Evolutionary conservation across 306 rosid genomes (phyloP), one percentile per base, ranked within the genome.

Genomic region (Herpetospermum pedunculosum): DNA sequence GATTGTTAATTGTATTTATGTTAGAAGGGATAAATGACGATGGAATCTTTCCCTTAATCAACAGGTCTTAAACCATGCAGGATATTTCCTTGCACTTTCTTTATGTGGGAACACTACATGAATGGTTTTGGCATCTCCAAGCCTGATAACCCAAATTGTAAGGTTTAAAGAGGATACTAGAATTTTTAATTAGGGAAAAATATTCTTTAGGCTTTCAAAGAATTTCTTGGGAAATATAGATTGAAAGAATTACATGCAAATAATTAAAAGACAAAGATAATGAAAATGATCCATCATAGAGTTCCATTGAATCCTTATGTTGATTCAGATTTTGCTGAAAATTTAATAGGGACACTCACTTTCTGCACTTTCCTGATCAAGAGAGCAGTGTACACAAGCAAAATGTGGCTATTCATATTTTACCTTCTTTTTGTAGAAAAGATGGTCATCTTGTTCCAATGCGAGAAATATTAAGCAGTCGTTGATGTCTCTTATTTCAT

Each of bases 401-500:
- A 46, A 43, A 14, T 44, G 19, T 46, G 16, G 28, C n/a, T 16
- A 55, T 72, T 48, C 28, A 62, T 53, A 21, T 18, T 71, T 83
- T 55, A 91, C 99, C 95, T 88, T 84, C 90, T 86, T 94, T 73
- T 69, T 77, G 55, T 84, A 72, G 79, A 64, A 93, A 65, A 86
- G 79, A 65, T 52, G 74, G 79, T 94, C 96, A 30, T 43, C 78
- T 78, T 85, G 81, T 30, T 88, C 46, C 52, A 89, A 82, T 78
- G 92, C 92, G n/a, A 89, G 88, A 80, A 79, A 81, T 78, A 91
- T 25, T 18, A 83, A 77, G 80, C 82, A 82, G 70, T 75, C 83
- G 55, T 81, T 46, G 9, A 78, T 83, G 62, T 80, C 72, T 85
- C 75, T 77, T 41, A 52, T 57, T 68, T 46, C 57, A 62, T 46